Evolutionary conservation across 1,284 basidiomycete species (phyloP), one percentile per base, ranked within the genome.

Genomic region (Pholiota adiposa): DNA sequence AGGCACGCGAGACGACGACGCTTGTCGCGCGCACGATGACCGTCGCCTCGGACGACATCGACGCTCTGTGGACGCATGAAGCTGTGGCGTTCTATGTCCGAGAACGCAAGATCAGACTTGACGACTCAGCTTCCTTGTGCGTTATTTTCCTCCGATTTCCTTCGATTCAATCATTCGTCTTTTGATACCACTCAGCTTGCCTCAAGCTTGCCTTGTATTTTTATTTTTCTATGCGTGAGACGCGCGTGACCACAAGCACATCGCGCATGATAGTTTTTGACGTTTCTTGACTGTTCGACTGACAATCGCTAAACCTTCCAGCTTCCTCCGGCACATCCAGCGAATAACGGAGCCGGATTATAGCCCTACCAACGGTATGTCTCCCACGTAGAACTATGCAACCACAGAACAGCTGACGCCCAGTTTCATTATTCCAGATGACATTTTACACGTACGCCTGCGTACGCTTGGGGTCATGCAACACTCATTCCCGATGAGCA

Each of bases 401-500:
- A 33, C 48, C 46, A n/a, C 34, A 16, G 18, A 40, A 36, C 11
- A 16, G 34, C 9, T 16, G 29, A 43, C 36, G 29, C 25, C 60
- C 11, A 51, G n/a, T n/a, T n/a, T n/a, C 16, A 18, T n/a, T 34
- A n/a, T 46, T 67, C 86, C 36, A 71, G 90, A 85, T 66, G 90
- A 93, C 72, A 83, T 93, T 57, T 79, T 93, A 29, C 86, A 89
- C 57, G 90, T 90, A 54, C 86, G 90, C 19, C 75, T 93, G 29
- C 90, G 90, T 72, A 92, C 90, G 0, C 76, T 93, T 33, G 90
- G 90, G 5, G 86, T 93, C 25, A 84, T 87, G 63, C 90, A 93
- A 64, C 88, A 92, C 68, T 79, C 82, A 0, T 91, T 91, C 68
- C 83, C 87, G 59, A 84, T 91, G 64, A 78, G 80, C 63, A 79